Evolutionary conservation across 331 rosid genomes (phyloP), one percentile per base, ranked within the genome.

Genomic region (Malus hybrid): DNA sequence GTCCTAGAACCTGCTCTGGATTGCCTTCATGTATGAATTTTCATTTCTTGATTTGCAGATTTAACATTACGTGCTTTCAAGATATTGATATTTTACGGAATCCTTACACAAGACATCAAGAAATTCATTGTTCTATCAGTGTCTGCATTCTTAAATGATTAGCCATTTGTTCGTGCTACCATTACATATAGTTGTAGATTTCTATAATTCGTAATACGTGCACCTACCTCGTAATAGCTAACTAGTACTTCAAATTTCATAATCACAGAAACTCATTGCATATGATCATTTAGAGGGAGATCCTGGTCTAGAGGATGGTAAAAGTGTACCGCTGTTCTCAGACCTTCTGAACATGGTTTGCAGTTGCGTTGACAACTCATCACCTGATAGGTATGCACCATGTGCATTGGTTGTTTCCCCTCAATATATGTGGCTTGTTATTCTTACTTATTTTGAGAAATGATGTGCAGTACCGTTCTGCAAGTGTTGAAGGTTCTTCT

Each of bases 401-500:
- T 72, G 13, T 44, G 9, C 63, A 62, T 75, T 71, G 72, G 64
- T 69, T 70, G 29, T 68, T 29, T 55, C 50, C 52, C 63, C 56
- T 73, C 61, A 28, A 74, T 64, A 48, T 76, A 66, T 73, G 39
- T 80, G 73, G 83, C 75, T 78, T 72, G 73, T 77, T 77, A 79
- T 68, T 66, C 78, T 84, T 75, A 66, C 76, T 81, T 73, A 85
- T 79, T 71, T 22, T 78, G 64, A 50, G 72, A 76, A 76, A 73
- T 63, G 26, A 84, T 72, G 33, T 87, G 93, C 97, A 96, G 99
- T 81, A 92, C 99, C 28, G 81, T 90, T 86, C 87, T 96, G 83
- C 99, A 96, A 89, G 99, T 96, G 88, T 84, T 96, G 90, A 96
- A 96, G 89, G 99, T 92, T 76, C 98, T 96, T 77, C 98, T 96